These are phyloP conservation scores for Shiraia sp. DNA, from an alignment of 2,329 filamentous ascomycete genomes.

Conservation along the genomic window DNA sequence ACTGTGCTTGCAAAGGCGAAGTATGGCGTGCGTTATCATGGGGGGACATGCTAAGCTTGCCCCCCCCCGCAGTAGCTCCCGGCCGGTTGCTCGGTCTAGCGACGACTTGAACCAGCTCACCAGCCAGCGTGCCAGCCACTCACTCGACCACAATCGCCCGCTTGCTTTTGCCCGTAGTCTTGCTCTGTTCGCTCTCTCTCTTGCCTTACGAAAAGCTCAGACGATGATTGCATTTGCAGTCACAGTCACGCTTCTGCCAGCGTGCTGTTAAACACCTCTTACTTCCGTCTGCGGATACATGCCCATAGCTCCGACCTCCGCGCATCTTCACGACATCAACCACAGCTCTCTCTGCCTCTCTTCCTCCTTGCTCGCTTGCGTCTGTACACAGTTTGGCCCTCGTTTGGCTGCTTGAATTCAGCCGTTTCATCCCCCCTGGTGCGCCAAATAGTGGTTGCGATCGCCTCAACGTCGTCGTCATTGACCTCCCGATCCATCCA, in stretches of 20 bases:
- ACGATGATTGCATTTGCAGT: conserved; percentile 37
- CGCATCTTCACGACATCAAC: background rate
- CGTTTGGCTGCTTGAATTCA: conserved; percentile 7
- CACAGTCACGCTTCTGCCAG: conserved; percentile 13
- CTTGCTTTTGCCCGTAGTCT: background rate
- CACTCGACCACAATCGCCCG: background rate
- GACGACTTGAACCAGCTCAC: background rate
- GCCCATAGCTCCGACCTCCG: conserved; percentile 7
- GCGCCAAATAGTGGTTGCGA: conserved; percentile 2
- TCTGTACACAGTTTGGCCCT: conserved; percentile 4
- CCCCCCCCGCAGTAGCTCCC: conserved; percentile 17
- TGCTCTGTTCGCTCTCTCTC: conserved; percentile 7
- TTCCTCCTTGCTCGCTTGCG: background rate
- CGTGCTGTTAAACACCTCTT: conserved; percentile 34
- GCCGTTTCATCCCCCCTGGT: background rate
- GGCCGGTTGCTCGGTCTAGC: conserved; percentile 4
- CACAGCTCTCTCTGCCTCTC: too few species aligned
- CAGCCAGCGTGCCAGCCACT: conserved; percentile 3
- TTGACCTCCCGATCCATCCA: conserved; percentile 1
- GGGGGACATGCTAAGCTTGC: background rate
- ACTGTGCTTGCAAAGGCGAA: too few species aligned
- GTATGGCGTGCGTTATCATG: conserved; percentile 16
- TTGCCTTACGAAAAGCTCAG: conserved; percentile 7
- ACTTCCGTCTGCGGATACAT: conserved; percentile 12
- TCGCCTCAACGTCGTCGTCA: conserved; percentile 4